A percentile compares a stretch with the other conserved stretches of the same genome.
Conservation (phyloP, 2,329 filamentous ascomycete species). For the Alternaria sp. region DNA sequence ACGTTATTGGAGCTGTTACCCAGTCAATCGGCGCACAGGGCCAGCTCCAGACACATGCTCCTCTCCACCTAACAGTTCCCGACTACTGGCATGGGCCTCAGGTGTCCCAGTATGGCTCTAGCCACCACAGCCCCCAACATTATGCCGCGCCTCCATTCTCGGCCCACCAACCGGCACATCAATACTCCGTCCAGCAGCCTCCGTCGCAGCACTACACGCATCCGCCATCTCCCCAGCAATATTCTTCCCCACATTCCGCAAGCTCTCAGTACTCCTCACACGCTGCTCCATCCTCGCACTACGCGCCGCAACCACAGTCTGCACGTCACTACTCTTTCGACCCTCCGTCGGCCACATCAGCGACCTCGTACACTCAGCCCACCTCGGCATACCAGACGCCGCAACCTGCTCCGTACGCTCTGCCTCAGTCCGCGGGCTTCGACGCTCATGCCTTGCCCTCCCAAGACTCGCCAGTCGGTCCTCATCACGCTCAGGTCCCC, state of each 20-base stretch:
- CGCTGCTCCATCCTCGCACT: constrained; percentile 23
- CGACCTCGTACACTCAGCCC: constrained; percentile 28
- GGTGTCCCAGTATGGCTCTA: constrained; percentile 31
- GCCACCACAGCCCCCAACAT: constrained; percentile 33
- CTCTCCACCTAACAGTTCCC: constrained; percentile 36
- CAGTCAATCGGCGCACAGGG: constrained; percentile 31
- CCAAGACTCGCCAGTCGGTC: constrained; percentile 21
- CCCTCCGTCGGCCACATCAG: constrained; percentile 16
- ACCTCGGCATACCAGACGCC: constrained; percentile 28
- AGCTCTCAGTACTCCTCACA: constrained; percentile 29
- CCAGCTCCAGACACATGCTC: constrained; percentile 32
- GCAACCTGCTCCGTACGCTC: constrained; percentile 32
- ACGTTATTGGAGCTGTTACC: constrained; percentile 25
- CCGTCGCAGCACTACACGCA: constrained; percentile 29
- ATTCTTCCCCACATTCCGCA: constrained; percentile 27
- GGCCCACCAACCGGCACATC: constrained; percentile 23
- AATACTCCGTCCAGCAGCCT: constrained; percentile 33
- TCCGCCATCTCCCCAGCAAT: constrained; percentile 35
- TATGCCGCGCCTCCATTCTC: constrained; percentile 35
- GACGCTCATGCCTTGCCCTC: constrained; percentile 30
- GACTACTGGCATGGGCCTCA: constrained; percentile 43
- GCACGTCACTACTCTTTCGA: constrained; percentile 31
- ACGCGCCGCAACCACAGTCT: constrained; percentile 25
- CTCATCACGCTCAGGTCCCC: constrained; percentile 22
- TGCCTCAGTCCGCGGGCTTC: constrained; percentile 31